These are phyloP conservation scores for Platanthera zijinensis DNA, from an alignment of 106 monocot genomes.

Conservation along the genomic window DNA sequence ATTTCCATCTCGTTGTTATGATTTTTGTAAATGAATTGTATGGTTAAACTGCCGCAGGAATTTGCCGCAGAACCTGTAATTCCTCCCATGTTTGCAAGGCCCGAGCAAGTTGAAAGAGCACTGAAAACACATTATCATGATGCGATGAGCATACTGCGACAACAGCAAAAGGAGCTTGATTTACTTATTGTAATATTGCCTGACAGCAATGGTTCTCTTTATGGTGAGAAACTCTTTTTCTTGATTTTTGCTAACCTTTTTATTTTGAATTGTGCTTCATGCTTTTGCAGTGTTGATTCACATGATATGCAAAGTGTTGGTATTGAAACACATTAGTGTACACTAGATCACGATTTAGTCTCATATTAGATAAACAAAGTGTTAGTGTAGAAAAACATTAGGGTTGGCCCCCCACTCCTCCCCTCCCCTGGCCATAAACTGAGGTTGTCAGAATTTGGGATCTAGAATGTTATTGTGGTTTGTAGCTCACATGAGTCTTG, in stretches of 20 bases:
- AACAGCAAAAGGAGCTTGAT: constrained; percentile 38
- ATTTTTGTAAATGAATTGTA: background rate
- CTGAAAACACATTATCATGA: constrained; percentile 40
- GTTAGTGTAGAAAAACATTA: no score
- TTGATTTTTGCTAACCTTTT: background rate
- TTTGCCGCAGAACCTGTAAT: constrained; percentile 44
- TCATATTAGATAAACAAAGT: no score
- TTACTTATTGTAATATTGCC: constrained; percentile 62
- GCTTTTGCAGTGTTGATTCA: background rate
- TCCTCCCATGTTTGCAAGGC: constrained; percentile 21
- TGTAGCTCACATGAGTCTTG: no score
- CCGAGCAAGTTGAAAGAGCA: constrained; percentile 54
- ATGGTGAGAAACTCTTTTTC: constrained; percentile 27
- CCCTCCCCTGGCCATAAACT: no score
- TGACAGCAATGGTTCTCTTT: constrained; percentile 62
- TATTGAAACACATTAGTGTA: no score
- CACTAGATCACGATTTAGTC: no score
- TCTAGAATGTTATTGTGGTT: no score
- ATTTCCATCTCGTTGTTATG: background rate
- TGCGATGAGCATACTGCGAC: constrained; percentile 34
- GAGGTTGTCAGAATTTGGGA: no score
- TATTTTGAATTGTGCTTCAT: background rate
- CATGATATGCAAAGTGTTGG: no score
- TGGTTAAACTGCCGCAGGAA: constrained; percentile 21
- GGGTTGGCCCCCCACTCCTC: no score